Evolutionary conservation across 371 early-diverging fungal genomes (phyloP).

Genomic region (Mortierella sp.): DNA sequence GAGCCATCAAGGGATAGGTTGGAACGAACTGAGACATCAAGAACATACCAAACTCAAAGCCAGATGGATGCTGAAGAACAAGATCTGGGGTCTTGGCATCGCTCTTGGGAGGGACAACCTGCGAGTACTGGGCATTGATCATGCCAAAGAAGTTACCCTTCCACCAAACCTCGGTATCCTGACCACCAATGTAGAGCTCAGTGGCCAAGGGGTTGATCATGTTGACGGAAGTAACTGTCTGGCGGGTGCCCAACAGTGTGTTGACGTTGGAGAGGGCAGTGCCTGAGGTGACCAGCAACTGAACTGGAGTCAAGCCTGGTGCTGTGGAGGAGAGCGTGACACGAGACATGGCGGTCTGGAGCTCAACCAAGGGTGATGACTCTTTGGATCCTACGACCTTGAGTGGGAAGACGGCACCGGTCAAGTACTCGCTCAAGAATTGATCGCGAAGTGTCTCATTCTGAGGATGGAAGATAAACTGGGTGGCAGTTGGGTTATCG

Average conservation of each 20-base stretch:
- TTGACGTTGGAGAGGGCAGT: conserved; percentile 53
- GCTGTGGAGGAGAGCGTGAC: conserved; percentile 56
- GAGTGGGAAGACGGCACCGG: conserved; percentile 59
- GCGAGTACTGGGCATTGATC: conserved; percentile 54
- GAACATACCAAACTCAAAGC: conserved; percentile 37
- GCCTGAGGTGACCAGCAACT: conserved; percentile 56
- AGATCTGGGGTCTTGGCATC: conserved; percentile 22
- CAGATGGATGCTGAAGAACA: conserved; percentile 36
- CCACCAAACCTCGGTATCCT: conserved; percentile 57
- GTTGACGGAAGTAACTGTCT: conserved; percentile 49
- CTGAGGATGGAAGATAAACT: conserved; percentile 62
- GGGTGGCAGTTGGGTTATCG: conserved; percentile 55
- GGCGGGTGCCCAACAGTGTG: conserved; percentile 51
- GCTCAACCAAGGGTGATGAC: conserved; percentile 57
- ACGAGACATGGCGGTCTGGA: conserved; percentile 56
- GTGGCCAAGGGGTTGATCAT: conserved; percentile 58
- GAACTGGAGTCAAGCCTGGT: conserved; percentile 57
- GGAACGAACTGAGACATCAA: conserved; percentile 38
- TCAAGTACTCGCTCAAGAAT: conserved; percentile 60
- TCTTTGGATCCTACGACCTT: conserved; percentile 57
- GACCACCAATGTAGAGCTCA: conserved; percentile 59
- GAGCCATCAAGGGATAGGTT: conserved; percentile 55
- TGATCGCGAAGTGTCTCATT: conserved; percentile 55
- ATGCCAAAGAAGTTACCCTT: conserved; percentile 63
- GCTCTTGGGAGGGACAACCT: conserved; percentile 33